Base-by-base conservation (phyloP, 1,284 basidiomycete species). In the Xanthoconium separans region DNA sequence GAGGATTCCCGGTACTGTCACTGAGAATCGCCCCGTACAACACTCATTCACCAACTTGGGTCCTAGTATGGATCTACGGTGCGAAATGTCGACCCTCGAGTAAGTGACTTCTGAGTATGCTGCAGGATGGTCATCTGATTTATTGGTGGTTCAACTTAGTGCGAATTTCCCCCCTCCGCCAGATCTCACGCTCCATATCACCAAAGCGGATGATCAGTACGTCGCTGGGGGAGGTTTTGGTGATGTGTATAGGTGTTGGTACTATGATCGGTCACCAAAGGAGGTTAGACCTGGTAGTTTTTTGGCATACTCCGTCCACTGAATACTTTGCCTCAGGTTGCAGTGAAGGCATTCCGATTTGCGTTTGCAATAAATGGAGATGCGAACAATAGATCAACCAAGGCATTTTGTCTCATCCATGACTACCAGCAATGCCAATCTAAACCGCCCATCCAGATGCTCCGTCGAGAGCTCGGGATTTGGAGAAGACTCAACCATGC, bases 401-500 rank as follows among this genome's bases (percentile, higher is more conserved):
- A 39, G 36, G 36, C n/a, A 39, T 16, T 9, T n/a, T 7, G 15
- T 39, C 36, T 16, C n/a, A 18, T 8, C 18, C 15, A 6, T 24
- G 3, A 20, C 16, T n/a, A 11, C 8, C 33, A 34, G 15, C 15
- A 34, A 13, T 15, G 8, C 16, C n/a, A 16, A 9, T 8, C 36
- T 18, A 39, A 39, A 39, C 36, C n/a, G n/a, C 7, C 24, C 24
- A 3, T 20, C 0, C 10, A 39, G 61, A 52, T 51, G 55, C 9
- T 65, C 22, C 52, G 42, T 24, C 45, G 63, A n/a, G 61, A 62
- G 12, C 60, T 62, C 1, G 53, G 57, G 7, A 64, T 62, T 16
- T 61, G 59, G 62, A 59, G 15, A 34, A 64, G 58, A 41, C 22
- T 62, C 0, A 5, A 44, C 1, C 62, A 62, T 43, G 7, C 9